A percentile compares a stretch with the other conserved stretches of the same genome.
Evolutionary conservation across 2,329 filamentous ascomycete genomes (phyloP).

Genomic region (Cryphonectria japonica): DNA sequence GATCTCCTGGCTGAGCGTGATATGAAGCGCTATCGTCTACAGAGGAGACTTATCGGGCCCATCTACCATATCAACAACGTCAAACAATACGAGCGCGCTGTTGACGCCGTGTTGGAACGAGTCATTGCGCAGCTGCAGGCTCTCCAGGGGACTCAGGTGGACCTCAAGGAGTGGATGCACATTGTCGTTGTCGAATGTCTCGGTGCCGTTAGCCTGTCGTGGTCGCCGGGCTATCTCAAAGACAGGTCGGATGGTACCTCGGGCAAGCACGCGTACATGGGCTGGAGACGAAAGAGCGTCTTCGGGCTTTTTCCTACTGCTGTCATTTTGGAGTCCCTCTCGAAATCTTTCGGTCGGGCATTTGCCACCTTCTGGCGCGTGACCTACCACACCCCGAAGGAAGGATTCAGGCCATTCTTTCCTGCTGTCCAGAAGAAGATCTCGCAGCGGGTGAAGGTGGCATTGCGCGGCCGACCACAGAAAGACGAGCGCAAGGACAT

Average conservation of each 20-base stretch:
- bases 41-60: slow-evolving; percentile 54
- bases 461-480: slow-evolving; percentile 29
- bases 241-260: slow-evolving; percentile 50
- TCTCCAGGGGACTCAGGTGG: slow-evolving; percentile 46
- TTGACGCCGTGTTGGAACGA: slow-evolving; percentile 46
- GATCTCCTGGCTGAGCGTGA: slow-evolving; percentile 56
- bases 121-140: slow-evolving; percentile 42
- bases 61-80: slow-evolving; percentile 50
- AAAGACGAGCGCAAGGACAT: slow-evolving; percentile 46
- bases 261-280: slow-evolving; percentile 52
- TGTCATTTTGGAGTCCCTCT: slow-evolving; percentile 45
- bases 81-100: slow-evolving; percentile 44
- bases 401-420: slow-evolving; percentile 53
- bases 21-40: slow-evolving; percentile 50
- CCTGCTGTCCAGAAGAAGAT: slow-evolving; percentile 44
- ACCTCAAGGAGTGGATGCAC: slow-evolving; percentile 61
- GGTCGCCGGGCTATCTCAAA: slow-evolving; percentile 54
- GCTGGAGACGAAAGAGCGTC: slow-evolving; percentile 57
- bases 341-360: slow-evolving; percentile 40
- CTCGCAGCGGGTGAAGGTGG: slow-evolving; percentile 33
- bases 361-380: slow-evolving; percentile 51
- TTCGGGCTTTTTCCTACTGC: slow-evolving; percentile 53
- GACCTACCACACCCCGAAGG: slow-evolving; percentile 46
- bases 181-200: slow-evolving; percentile 58
- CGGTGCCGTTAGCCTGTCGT: slow-evolving; percentile 53